Conservation (phyloP, 345 rosid species). For the Anacardium occidentale region DNA sequence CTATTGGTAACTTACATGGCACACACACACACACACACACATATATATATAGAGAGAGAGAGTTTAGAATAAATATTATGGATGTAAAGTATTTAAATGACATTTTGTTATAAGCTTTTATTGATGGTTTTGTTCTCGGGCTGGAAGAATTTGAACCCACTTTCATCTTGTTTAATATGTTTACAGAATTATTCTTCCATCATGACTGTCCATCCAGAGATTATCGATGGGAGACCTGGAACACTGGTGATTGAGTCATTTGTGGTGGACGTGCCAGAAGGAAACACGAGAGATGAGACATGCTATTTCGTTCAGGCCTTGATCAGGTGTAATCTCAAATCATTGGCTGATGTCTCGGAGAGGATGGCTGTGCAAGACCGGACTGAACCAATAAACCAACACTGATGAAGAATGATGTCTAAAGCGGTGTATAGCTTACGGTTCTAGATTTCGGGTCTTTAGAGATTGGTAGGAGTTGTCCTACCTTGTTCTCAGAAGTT, state of each 20-base stretch:
- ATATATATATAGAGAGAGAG: no score
- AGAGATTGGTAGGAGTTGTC: slow-evolving; percentile 18
- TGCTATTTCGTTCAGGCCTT: slow-evolving; percentile 84
- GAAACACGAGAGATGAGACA: slow-evolving; percentile 89
- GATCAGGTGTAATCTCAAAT: slow-evolving; percentile 83
- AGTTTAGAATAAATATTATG: no score
- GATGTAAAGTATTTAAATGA: background rate
- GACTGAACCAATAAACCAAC: slow-evolving; percentile 28
- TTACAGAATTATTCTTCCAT: slow-evolving; percentile 86
- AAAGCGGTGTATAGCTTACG: slow-evolving; percentile 3
- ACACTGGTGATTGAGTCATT: slow-evolving; percentile 92
- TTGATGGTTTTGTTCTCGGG: no score
- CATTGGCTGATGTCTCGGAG: slow-evolving; percentile 81
- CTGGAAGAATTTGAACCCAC: background rate
- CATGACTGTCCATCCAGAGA: slow-evolving; percentile 84
- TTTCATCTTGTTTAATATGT: slow-evolving; percentile 2
- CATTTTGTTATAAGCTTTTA: background rate
- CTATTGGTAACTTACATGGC: no score
- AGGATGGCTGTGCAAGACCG: slow-evolving; percentile 72
- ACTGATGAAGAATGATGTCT: slow-evolving; percentile 8
- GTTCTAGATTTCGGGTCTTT: slow-evolving; percentile 14
- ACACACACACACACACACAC: no score
- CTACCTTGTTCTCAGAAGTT: slow-evolving; percentile 31
- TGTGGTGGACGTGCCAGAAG: slow-evolving; percentile 90
- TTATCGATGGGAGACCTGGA: slow-evolving; percentile 86